These are phyloP conservation scores for Ganoderma leucocontextum DNA, from an alignment of 1,284 basidiomycete species.

Conservation along the genomic window DNA sequence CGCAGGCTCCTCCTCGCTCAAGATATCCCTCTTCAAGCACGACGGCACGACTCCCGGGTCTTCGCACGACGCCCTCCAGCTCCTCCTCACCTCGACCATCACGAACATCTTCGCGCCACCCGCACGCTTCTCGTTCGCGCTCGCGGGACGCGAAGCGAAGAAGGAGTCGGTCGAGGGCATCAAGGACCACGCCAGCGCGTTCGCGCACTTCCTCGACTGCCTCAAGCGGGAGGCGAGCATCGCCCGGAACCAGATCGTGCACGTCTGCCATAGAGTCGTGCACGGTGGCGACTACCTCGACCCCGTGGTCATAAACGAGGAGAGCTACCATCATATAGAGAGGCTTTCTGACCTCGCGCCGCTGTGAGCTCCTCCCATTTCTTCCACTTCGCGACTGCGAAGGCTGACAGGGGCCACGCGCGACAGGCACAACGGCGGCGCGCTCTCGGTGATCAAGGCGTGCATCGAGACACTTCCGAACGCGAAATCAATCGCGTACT, in stretches of 20 bases:
- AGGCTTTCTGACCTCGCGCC: constrained; percentile 82
- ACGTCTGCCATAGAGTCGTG: constrained; percentile 80
- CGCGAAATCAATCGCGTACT: constrained; percentile 73
- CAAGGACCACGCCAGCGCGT: constrained; percentile 68
- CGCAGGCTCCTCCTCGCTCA: constrained; percentile 81
- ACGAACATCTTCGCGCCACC: constrained; percentile 66
- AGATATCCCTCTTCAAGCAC: constrained; percentile 65
- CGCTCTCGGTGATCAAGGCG: constrained; percentile 66
- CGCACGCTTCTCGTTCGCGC: constrained; percentile 56
- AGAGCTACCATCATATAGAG: constrained; percentile 75
- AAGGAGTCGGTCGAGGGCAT: constrained; percentile 50
- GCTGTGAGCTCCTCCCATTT: constrained; percentile 55
- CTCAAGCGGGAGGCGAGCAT: constrained; percentile 55
- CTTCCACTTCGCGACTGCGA: not conserved
- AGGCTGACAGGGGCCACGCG: not conserved
- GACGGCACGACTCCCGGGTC: not conserved
- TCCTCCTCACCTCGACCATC: constrained; percentile 59
- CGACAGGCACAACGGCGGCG: constrained; percentile 66
- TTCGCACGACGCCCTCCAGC: constrained; percentile 47
- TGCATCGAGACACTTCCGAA: constrained; percentile 71
- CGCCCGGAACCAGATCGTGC: constrained; percentile 53
- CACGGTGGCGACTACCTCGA: constrained; percentile 82
- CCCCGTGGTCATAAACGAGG: constrained; percentile 72
- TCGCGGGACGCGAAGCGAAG: constrained; percentile 42
- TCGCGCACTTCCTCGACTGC: constrained; percentile 65